phyloP scores from a whole-genome alignment of 2,329 filamentous ascomycete species.

The Curvularia sp. region DNA sequence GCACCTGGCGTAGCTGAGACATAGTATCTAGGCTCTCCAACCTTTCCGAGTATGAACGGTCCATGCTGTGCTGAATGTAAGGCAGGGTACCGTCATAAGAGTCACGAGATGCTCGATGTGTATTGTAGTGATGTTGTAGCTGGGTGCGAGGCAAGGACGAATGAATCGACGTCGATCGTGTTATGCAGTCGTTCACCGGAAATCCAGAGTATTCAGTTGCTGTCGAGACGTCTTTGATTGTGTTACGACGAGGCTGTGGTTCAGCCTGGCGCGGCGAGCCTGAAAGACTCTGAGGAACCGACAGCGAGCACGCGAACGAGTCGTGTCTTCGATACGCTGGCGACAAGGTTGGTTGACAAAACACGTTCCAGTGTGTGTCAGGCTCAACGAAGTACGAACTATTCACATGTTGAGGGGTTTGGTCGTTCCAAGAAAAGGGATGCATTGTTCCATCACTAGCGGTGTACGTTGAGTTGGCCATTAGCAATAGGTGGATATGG shows the following conservation, averaged over 20 bases:
- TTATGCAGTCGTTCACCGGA: constrained; percentile 17
- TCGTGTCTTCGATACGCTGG: constrained; percentile 19
- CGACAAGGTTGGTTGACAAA: constrained; percentile 20
- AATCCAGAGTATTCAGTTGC: constrained; percentile 5
- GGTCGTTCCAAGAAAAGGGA: constrained; percentile 6
- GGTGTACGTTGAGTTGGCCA: constrained; percentile 9
- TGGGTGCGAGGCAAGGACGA: constrained; percentile 16
- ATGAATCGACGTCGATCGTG: constrained; percentile 23
- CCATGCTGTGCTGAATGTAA: constrained; percentile 7
- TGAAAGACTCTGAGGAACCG: not conserved
- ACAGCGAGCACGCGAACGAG: constrained; percentile 22
- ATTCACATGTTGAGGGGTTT: constrained; percentile 1
- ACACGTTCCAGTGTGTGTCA: constrained; percentile 15
- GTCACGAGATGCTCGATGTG: constrained; percentile 1
- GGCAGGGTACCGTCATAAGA: constrained; percentile 5
- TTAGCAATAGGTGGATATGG: not conserved
- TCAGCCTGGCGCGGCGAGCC: constrained; percentile 23
- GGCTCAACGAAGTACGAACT: constrained; percentile 10
- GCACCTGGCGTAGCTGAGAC: not conserved
- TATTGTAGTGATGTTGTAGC: not conserved
- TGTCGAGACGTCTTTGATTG: constrained; percentile 7
- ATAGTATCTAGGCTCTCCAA: constrained; percentile 6
- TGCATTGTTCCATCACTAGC: constrained; percentile 9
- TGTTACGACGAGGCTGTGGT: constrained; percentile 26
- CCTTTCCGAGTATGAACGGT: constrained; percentile 16